phyloP scores from a whole-genome alignment of 176 grass and related monocot species.

The Themeda triandra region DNA sequence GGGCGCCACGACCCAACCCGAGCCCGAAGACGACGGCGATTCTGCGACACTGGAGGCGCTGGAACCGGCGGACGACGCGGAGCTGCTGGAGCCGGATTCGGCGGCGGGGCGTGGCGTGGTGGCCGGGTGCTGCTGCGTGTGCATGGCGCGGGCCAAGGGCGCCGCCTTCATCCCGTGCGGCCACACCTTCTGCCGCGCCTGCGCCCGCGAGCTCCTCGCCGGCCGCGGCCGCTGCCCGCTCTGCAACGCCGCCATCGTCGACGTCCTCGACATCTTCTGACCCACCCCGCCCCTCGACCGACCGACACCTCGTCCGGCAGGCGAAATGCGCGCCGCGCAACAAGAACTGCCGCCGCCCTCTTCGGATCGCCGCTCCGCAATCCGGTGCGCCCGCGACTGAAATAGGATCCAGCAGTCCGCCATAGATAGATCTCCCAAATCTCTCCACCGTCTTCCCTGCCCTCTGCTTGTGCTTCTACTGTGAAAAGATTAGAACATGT shows the following conservation, averaged over 20 bases:
- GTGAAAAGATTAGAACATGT: slow-evolving; percentile 14
- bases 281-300: not conserved
- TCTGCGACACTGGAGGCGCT: not conserved
- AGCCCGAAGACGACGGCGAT: not conserved
- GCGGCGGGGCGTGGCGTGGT: not conserved
- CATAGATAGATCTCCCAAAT: not conserved
- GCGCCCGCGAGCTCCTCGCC: slow-evolving; percentile 81
- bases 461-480: not conserved
- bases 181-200: slow-evolving; percentile 83
- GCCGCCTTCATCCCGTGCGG: slow-evolving; percentile 86
- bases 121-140: slow-evolving; percentile 65
- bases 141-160: slow-evolving; percentile 79
- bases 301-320: not conserved
- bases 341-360: not conserved
- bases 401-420: not conserved
- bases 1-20: not conserved
- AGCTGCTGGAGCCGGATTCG: not conserved
- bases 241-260: slow-evolving; percentile 84
- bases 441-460: too few relatives aligned
- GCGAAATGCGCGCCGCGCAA: not conserved
- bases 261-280: slow-evolving; percentile 92
- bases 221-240: slow-evolving; percentile 81
- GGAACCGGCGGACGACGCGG: not conserved
- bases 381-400: not conserved
- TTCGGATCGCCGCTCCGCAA: not conserved